Percentiles rank a stretch among this genome's conserved stretches.
phyloP scores from a whole-genome alignment of 2,329 filamentous ascomycete species.

The Fusarium luffae region DNA sequence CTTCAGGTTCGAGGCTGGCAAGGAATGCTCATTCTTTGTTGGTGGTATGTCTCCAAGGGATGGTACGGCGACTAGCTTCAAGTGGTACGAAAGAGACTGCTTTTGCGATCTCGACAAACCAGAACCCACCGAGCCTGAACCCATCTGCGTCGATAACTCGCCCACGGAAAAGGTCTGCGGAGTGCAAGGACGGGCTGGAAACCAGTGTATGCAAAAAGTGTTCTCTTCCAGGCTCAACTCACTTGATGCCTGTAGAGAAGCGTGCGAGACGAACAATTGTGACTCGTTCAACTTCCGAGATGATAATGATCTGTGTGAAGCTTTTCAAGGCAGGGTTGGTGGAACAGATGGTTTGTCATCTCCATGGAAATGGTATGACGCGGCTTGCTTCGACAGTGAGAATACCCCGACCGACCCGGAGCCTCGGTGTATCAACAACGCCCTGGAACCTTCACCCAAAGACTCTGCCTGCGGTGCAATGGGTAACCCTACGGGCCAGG shows the following conservation, averaged over 20 bases:
- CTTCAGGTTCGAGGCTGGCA: too few species aligned
- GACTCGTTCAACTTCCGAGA: too few species aligned
- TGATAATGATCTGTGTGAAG: too few species aligned
- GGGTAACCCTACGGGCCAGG: not conserved
- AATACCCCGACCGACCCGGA: not conserved
- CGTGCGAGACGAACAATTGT: not conserved
- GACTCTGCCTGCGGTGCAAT: not conserved
- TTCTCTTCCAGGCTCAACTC: too few species aligned
- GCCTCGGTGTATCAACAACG: not conserved
- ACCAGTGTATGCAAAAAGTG: too few species aligned
- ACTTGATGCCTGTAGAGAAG: fast-evolving
- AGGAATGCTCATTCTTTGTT: too few species aligned
- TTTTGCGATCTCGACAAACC: too few species aligned
- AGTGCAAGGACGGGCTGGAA: fast-evolving
- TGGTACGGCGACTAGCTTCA: too few species aligned
- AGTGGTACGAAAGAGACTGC: too few species aligned
- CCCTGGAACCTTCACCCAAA: not conserved
- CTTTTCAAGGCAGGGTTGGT: not conserved
- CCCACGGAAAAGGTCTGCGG: not conserved
- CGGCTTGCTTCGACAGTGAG: not conserved
- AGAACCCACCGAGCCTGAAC: too few species aligned
- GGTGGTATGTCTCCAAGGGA: too few species aligned
- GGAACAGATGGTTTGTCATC: not conserved
- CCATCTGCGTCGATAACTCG: not conserved
- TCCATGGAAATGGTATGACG: not conserved